phyloP scores from a whole-genome alignment of 352 stramenopile species.

The Phytopythium oedochilum region DNA sequence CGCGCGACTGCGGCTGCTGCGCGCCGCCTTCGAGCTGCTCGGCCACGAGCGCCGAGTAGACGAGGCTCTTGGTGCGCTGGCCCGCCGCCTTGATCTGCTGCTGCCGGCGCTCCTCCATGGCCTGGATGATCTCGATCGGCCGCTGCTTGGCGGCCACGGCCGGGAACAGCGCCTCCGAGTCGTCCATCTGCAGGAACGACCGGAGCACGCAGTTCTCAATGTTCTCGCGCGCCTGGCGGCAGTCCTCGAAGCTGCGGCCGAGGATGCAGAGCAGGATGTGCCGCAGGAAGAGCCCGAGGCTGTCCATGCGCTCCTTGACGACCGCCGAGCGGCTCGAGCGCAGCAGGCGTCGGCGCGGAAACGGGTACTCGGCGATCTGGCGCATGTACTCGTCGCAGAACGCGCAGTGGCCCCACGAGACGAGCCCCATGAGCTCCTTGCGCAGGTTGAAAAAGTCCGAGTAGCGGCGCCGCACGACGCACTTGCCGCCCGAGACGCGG shows the following conservation, averaged over 20 bases:
- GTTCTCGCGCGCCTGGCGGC: slow-evolving; percentile 52
- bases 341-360: slow-evolving; percentile 67
- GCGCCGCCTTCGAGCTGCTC: slow-evolving; percentile 31
- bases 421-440: slow-evolving; percentile 78
- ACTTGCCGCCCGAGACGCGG: slow-evolving; percentile 62
- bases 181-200: slow-evolving; percentile 75
- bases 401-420: slow-evolving; percentile 72
- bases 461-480: slow-evolving; percentile 73
- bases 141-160: slow-evolving; percentile 47
- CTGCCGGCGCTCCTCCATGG: slow-evolving; percentile 67
- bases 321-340: slow-evolving; percentile 61
- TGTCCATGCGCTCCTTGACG: slow-evolving; percentile 86
- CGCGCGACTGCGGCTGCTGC: slow-evolving; percentile 22
- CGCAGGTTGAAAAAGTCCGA: slow-evolving; percentile 84
- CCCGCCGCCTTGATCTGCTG: slow-evolving; percentile 62
- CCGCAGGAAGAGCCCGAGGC: slow-evolving; percentile 66
- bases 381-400: slow-evolving; percentile 59
- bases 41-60: slow-evolving; percentile 27
- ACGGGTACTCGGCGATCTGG: slow-evolving; percentile 74
- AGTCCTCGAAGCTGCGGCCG: slow-evolving; percentile 64
- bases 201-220: slow-evolving; percentile 72
- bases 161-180: slow-evolving; percentile 45
- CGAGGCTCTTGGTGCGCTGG: slow-evolving; percentile 47
- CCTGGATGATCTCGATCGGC: slow-evolving; percentile 55
- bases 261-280: slow-evolving; percentile 74